These are phyloP conservation scores for Tremellales sp. DNA, from an alignment of 1,284 basidiomycete genomes.

Conservation along the genomic window DNA sequence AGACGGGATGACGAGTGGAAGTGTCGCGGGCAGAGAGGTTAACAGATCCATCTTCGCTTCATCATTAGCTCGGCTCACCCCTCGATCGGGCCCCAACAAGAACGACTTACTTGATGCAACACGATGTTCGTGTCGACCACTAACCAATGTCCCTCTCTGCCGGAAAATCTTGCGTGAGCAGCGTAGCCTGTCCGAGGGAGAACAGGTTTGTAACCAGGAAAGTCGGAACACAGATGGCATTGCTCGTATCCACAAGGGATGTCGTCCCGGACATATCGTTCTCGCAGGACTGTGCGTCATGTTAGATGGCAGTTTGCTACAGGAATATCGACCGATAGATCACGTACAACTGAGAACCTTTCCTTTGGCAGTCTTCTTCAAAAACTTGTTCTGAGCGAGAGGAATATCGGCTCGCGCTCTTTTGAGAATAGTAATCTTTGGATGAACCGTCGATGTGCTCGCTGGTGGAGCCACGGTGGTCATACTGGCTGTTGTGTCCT, in stretches of 20 bases:
- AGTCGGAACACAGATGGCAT: slow-evolving; percentile 61
- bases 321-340: neutral
- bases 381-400: slow-evolving; percentile 79
- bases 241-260: slow-evolving; percentile 80
- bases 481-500: slow-evolving; percentile 9
- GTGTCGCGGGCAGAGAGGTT: slow-evolving; percentile 65
- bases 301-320: neutral
- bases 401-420: slow-evolving; percentile 67
- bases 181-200: slow-evolving; percentile 57
- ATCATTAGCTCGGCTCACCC: neutral
- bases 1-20: slow-evolving; percentile 85
- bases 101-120: slow-evolving; percentile 68
- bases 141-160: slow-evolving; percentile 63
- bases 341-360: slow-evolving; percentile 83
- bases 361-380: slow-evolving; percentile 90
- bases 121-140: slow-evolving; percentile 96
- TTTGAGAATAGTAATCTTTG: slow-evolving; percentile 69
- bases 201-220: slow-evolving; percentile 47
- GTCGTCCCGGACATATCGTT: slow-evolving; percentile 90
- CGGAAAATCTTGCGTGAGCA: slow-evolving; percentile 49
- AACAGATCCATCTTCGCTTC: slow-evolving; percentile 79
- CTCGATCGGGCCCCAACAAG: neutral
- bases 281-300: slow-evolving; percentile 68
- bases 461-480: slow-evolving; percentile 17
- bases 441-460: slow-evolving; percentile 27